phyloP scores from a whole-genome alignment of 176 grass and related monocot genomes.

The Alopecurus myosuroides region DNA sequence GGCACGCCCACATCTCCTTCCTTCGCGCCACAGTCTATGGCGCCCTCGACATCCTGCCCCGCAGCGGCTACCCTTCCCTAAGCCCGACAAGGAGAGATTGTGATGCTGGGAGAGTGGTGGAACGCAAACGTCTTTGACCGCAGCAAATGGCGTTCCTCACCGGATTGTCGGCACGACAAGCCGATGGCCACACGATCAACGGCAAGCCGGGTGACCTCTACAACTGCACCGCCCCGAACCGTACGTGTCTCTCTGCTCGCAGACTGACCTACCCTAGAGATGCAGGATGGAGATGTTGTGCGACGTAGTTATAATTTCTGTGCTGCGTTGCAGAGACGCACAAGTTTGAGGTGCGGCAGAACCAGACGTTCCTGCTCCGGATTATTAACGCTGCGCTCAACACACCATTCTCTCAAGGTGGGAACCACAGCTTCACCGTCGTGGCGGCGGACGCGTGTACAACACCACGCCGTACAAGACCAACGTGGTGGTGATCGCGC shows the following conservation, averaged over 20 bases:
- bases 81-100: conserved; percentile 35
- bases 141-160: background rate
- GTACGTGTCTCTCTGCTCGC: background rate
- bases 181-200: conserved; percentile 65
- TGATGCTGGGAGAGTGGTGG: conserved; percentile 77
- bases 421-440: conserved; percentile 52
- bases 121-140: conserved; percentile 27
- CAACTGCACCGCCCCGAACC: conserved; percentile 29
- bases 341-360: conserved; percentile 29
- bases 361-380: conserved; percentile 44
- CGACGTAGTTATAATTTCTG: too few relatives aligned
- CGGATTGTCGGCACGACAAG: background rate
- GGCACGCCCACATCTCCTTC: conserved; percentile 60
- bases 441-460: conserved; percentile 48
- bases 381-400: too few relatives aligned
- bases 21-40: too few relatives aligned
- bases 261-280: too few relatives aligned
- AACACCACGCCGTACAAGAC: conserved; percentile 73
- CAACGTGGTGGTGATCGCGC: too few relatives aligned
- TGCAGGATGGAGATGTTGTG: too few relatives aligned
- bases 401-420: conserved; percentile 58
- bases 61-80: too few relatives aligned
- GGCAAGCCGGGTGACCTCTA: too few relatives aligned
- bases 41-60: too few relatives aligned
- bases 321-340: conserved; percentile 5